Conservation (phyloP, 305 asterid species). For the Plantago coronopus region DNA sequence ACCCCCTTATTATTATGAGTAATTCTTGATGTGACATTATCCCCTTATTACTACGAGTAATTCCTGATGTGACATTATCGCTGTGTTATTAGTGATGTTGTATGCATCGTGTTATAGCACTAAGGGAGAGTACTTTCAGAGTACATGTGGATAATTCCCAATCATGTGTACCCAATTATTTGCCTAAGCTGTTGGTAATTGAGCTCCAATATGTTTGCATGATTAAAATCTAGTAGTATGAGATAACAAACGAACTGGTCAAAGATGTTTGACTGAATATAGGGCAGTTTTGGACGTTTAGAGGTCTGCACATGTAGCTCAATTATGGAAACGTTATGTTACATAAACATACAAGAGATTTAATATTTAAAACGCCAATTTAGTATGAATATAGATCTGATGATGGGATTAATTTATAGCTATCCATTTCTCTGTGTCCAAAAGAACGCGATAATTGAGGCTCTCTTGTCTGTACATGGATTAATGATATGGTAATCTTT, state of each 20-base stretch:
- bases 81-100: too few relatives aligned
- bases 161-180: neutral
- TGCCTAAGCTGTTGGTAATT: neutral
- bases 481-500: constrained; percentile 15
- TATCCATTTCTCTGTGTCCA: constrained; percentile 23
- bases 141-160: neutral
- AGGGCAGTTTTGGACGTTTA: neutral
- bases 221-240: neutral
- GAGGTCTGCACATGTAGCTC: neutral
- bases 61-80: too few relatives aligned
- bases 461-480: constrained; percentile 26
- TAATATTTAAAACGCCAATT: neutral
- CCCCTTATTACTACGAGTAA: too few relatives aligned
- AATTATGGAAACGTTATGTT: neutral
- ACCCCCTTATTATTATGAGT: too few relatives aligned
- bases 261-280: neutral
- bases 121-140: neutral
- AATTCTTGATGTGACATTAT: too few relatives aligned
- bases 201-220: neutral
- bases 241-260: neutral
- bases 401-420: constrained; percentile 23
- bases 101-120: neutral
- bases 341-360: too few relatives aligned
- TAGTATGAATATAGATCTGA: constrained; percentile 31
- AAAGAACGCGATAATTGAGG: constrained; percentile 29